Percentiles rank a stretch among this genome's conserved stretches.
Conservation (phyloP, 441 rosid genomes). For the Bocquillonia castaneifolia region DNA sequence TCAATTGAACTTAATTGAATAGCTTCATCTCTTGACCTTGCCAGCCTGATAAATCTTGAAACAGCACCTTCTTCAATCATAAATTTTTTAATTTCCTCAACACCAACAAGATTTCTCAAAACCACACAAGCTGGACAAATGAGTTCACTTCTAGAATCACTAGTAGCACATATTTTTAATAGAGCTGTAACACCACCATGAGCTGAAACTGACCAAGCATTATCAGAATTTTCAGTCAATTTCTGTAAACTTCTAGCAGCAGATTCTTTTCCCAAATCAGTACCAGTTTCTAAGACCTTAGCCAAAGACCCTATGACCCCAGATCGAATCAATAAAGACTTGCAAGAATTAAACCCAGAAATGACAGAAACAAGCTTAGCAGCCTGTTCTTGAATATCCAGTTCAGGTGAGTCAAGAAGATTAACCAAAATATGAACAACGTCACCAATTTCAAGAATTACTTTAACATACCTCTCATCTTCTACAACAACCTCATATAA, state of each 20-base stretch:
- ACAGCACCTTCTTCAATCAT: slow-evolving; percentile 77
- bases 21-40: slow-evolving; percentile 57
- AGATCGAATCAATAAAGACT: slow-evolving; percentile 44
- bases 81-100: slow-evolving; percentile 81
- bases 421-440: slow-evolving; percentile 41
- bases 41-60: slow-evolving; percentile 52
- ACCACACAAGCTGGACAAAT: slow-evolving; percentile 61
- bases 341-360: slow-evolving; percentile 53
- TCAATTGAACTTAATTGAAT: slow-evolving; percentile 71
- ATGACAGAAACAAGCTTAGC: slow-evolving; percentile 48
- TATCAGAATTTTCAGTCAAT: slow-evolving; percentile 72
- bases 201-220: slow-evolving; percentile 94
- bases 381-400: slow-evolving; percentile 54
- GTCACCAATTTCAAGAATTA: slow-evolving; percentile 46
- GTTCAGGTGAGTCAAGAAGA: slow-evolving; percentile 52
- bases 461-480: slow-evolving; percentile 53
- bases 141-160: slow-evolving; percentile 41
- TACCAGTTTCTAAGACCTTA: slow-evolving; percentile 62
- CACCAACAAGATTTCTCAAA: slow-evolving; percentile 64
- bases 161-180: slow-evolving; percentile 51
- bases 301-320: slow-evolving; percentile 69
- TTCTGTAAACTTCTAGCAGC: slow-evolving; percentile 58
- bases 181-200: slow-evolving; percentile 88
- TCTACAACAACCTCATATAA: slow-evolving; percentile 47
- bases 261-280: slow-evolving; percentile 43